A percentile compares a stretch with the other conserved stretches of the same genome.
Conservation (phyloP, 2,329 filamentous ascomycete genomes). For the Graphiopsis chlorocephala region DNA sequence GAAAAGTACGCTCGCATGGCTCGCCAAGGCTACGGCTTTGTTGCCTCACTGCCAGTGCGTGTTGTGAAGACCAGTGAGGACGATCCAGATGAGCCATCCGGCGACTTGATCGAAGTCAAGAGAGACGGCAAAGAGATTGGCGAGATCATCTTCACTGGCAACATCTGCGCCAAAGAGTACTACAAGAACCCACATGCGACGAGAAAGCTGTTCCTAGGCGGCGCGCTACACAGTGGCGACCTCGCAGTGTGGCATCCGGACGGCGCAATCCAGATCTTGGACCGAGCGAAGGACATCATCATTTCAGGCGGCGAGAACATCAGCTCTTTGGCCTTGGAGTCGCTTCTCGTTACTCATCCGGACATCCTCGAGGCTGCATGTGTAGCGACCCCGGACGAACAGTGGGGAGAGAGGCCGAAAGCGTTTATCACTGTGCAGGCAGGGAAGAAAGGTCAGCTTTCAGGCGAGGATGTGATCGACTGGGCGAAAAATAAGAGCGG, state of each 20-base stretch:
- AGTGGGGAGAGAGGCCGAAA: conserved; percentile 96
- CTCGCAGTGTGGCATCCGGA: conserved; percentile 91
- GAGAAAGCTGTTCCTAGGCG: conserved; percentile 79
- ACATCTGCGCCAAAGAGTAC: conserved; percentile 89
- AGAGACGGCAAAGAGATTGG: conserved; percentile 73
- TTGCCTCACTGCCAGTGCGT: conserved; percentile 76
- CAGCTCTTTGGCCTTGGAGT: conserved; percentile 86
- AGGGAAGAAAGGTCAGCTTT: conserved; percentile 52
- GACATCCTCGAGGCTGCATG: conserved; percentile 89
- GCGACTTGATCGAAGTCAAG: conserved; percentile 65
- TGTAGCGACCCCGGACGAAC: conserved; percentile 78
- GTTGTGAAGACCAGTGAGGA: conserved; percentile 77
- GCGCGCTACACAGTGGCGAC: conserved; percentile 84
- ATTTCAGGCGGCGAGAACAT: conserved; percentile 98
- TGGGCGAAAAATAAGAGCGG: conserved; percentile 80
- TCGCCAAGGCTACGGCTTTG: conserved; percentile 86
- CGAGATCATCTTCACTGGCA: conserved; percentile 83
- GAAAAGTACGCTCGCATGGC: conserved; percentile 91
- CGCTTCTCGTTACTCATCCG: conserved; percentile 83
- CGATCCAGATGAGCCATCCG: conserved; percentile 26
- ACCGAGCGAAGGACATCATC: conserved; percentile 96
- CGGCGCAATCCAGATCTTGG: conserved; percentile 85
- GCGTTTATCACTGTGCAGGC: conserved; percentile 81
- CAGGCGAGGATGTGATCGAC: conserved; percentile 68
- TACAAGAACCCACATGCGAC: conserved; percentile 88